A percentile compares a stretch with the other conserved stretches of the same genome.
These are phyloP conservation scores for Ananas comosus DNA, from an alignment of 176 grass and related monocot genomes.

Conservation along the genomic window DNA sequence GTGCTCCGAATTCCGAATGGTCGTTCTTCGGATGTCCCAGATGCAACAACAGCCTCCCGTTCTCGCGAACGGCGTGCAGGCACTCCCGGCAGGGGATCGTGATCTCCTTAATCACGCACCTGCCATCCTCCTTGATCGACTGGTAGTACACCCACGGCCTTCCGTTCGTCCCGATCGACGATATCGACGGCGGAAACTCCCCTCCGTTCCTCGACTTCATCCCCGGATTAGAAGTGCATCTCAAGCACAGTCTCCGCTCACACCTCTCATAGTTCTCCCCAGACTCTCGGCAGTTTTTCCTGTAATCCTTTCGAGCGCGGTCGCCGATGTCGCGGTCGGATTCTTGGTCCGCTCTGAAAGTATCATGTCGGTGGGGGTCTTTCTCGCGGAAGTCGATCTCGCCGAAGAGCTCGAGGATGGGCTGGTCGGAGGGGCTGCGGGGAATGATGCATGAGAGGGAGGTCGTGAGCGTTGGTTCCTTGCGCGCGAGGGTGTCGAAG, in stretches of 20 bases:
- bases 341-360: not conserved
- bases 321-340: not conserved
- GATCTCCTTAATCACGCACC: slow-evolving; percentile 32
- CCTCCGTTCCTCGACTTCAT: not conserved
- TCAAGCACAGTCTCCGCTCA: slow-evolving; percentile 3
- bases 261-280: not conserved
- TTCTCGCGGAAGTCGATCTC: slow-evolving; percentile 24
- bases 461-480: slow-evolving; percentile 6
- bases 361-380: not conserved
- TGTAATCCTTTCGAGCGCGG: not conserved
- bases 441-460: slow-evolving; percentile 14
- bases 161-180: slow-evolving; percentile 27
- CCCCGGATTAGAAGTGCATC: slow-evolving; percentile 12
- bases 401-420: slow-evolving; percentile 30
- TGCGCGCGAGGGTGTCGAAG: slow-evolving; percentile 5
- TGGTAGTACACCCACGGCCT: slow-evolving; percentile 28
- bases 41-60: slow-evolving; percentile 33
- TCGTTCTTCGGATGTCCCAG: slow-evolving; percentile 6
- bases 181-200: slow-evolving; percentile 21
- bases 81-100: slow-evolving; percentile 27
- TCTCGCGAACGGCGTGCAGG: slow-evolving; percentile 27
- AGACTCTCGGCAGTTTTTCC: not conserved
- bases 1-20: too few species aligned
- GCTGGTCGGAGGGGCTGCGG: not conserved
- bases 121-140: slow-evolving; percentile 26